Percentiles rank a stretch among this genome's conserved stretches.
phyloP scores from a whole-genome alignment of 192 early-diverging fungal genomes.

The Backusella liffmaniae region DNA sequence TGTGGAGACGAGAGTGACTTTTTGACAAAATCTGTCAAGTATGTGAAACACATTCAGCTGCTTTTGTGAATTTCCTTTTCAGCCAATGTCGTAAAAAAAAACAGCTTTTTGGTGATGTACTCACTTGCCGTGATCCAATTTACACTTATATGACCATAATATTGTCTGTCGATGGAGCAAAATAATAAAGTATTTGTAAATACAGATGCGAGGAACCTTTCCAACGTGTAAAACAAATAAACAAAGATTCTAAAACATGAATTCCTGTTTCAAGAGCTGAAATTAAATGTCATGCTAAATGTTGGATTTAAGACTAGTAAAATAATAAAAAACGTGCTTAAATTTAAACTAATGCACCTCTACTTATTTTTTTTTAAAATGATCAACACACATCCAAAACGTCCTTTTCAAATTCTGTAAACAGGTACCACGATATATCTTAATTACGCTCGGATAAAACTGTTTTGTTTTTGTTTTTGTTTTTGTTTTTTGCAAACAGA shows the following conservation, averaged over 20 bases:
- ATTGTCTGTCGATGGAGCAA: neutral
- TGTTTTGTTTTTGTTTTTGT: no score
- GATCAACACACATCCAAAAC: neutral
- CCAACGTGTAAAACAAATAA: neutral
- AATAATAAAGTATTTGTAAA: neutral
- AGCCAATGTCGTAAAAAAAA: neutral
- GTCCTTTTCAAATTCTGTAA: neutral
- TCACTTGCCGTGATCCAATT: neutral
- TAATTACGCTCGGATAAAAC: neutral
- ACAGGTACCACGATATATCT: neutral
- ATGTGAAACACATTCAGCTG: neutral
- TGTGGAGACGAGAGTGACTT: neutral
- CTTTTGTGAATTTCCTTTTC: neutral
- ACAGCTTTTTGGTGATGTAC: neutral
- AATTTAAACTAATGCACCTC: neutral
- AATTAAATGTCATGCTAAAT: neutral
- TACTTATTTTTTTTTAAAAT: neutral
- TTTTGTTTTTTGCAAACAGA: no score
- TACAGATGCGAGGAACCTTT: neutral
- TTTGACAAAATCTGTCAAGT: constrained; percentile 7
- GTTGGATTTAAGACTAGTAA: neutral
- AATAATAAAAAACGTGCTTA: neutral
- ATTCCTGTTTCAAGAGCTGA: neutral
- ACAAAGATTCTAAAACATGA: neutral
- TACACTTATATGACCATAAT: neutral